Evolutionary conservation across 805 yeast species (phyloP).

Genomic region (Hemisphaericaspora nanyangensis): DNA sequence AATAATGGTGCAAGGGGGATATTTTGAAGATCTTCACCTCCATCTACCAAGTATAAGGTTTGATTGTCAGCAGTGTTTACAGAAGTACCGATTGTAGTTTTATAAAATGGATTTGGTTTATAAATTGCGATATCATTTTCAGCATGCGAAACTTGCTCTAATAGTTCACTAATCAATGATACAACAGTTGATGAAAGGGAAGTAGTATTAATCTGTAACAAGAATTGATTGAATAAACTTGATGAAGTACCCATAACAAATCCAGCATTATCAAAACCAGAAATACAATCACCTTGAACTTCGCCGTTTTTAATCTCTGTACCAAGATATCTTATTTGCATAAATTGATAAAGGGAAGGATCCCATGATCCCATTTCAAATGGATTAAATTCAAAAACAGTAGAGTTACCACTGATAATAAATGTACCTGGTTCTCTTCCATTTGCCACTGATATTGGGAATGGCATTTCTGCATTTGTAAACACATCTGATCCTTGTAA

Average conservation of each 20-base stretch:
- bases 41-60: conserved; percentile 37
- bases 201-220: conserved; percentile 17
- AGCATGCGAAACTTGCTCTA: conserved; percentile 18
- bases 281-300: conserved; percentile 18
- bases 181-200: conserved; percentile 19
- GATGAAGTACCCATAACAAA: conserved; percentile 39
- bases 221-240: conserved; percentile 34
- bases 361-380: conserved; percentile 44
- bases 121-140: conserved; percentile 38
- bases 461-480: conserved; percentile 32
- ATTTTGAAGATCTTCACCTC: conserved; percentile 42
- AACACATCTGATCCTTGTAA: conserved; percentile 21
- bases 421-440: conserved; percentile 62
- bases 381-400: conserved; percentile 44
- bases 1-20: conserved; percentile 40
- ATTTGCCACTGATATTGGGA: conserved; percentile 41
- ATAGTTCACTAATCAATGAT: conserved; percentile 20
- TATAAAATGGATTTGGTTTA: conserved; percentile 38
- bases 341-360: conserved; percentile 29
- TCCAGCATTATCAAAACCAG: conserved; percentile 35
- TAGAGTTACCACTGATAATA: conserved; percentile 61
- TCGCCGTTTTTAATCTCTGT: conserved; percentile 19
- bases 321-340: conserved; percentile 29
- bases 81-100: conserved; percentile 16
- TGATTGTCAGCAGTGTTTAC: conserved; percentile 18